Evolutionary conservation across 148 eudicot genomes (phyloP).

Genomic region (Amaranthus palmeri): DNA sequence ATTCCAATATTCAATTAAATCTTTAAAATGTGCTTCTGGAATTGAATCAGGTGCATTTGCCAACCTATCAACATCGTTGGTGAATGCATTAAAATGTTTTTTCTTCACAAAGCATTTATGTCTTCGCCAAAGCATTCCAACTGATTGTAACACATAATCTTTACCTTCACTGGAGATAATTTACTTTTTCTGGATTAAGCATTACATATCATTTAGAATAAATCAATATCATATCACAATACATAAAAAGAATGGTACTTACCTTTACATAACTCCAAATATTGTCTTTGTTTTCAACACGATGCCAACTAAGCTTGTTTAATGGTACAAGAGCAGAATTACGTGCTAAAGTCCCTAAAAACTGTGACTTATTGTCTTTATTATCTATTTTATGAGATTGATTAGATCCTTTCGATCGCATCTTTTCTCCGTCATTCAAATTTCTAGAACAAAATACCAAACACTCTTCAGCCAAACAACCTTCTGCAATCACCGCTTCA

Average conservation of each 20-base stretch:
- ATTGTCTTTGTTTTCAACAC: neutral
- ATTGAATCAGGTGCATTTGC: too few species aligned
- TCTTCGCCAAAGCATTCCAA: neutral
- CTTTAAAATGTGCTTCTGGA: too few species aligned
- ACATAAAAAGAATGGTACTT: neutral
- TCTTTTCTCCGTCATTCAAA: neutral
- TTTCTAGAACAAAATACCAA: neutral
- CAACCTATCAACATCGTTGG: neutral
- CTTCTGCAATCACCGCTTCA: neutral
- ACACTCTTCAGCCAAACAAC: conserved; percentile 9
- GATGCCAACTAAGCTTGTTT: neutral
- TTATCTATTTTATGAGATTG: too few species aligned
- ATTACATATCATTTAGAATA: too few species aligned
- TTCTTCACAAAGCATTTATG: neutral
- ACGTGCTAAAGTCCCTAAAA: neutral
- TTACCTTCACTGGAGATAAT: neutral
- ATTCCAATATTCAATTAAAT: too few species aligned
- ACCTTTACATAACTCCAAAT: neutral
- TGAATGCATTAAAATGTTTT: neutral
- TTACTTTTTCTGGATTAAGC: neutral
- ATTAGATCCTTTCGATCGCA: neutral
- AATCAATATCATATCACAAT: neutral
- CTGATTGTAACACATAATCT: neutral
- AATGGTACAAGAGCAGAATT: neutral
- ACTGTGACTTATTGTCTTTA: too few species aligned